Percentiles rank a stretch among this genome's conserved stretches.
phyloP scores from a whole-genome alignment of 176 grass and related monocot species.

The Bonia amplexicaulis region DNA sequence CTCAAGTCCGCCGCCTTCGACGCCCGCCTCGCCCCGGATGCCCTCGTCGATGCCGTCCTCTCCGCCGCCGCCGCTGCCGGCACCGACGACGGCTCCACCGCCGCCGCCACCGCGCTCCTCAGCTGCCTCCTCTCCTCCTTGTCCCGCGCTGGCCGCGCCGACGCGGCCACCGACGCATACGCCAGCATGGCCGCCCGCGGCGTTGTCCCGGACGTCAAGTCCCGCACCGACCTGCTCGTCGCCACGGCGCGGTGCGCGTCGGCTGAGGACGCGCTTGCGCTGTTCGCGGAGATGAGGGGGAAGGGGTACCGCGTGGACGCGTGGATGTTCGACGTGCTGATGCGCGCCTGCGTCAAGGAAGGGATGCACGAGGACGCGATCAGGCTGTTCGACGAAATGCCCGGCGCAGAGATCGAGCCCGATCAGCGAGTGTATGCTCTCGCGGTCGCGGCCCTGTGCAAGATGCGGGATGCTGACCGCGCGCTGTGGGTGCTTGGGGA shows the following conservation, averaged over 20 bases:
- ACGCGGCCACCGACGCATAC: constrained; percentile 37
- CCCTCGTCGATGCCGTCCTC: constrained; percentile 31
- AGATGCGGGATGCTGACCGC: constrained; percentile 30
- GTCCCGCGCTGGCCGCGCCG: not conserved
- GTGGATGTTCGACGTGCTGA: constrained; percentile 47
- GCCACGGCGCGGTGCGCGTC: constrained; percentile 31
- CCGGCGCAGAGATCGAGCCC: constrained; percentile 18
- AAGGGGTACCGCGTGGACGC: constrained; percentile 40
- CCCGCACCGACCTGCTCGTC: constrained; percentile 53
- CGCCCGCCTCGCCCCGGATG: not conserved
- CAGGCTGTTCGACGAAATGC: constrained; percentile 73
- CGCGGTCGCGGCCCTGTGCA: constrained; percentile 39
- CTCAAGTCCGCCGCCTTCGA: constrained; percentile 30
- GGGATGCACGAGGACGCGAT: constrained; percentile 40
- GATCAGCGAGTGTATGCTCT: constrained; percentile 34
- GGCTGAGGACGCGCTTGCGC: constrained; percentile 18
- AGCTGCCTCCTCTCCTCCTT: constrained; percentile 44
- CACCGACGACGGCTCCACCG: not conserved
- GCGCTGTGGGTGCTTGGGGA: constrained; percentile 33
- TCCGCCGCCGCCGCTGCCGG: constrained; percentile 32
- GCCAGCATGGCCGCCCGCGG: constrained; percentile 38
- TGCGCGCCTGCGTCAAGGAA: constrained; percentile 48
- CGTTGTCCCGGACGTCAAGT: constrained; percentile 35
- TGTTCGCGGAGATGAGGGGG: constrained; percentile 50
- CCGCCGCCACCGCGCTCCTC: not conserved